Base-by-base conservation (phyloP, 345 rosid species). In the Acer saccharum region DNA sequence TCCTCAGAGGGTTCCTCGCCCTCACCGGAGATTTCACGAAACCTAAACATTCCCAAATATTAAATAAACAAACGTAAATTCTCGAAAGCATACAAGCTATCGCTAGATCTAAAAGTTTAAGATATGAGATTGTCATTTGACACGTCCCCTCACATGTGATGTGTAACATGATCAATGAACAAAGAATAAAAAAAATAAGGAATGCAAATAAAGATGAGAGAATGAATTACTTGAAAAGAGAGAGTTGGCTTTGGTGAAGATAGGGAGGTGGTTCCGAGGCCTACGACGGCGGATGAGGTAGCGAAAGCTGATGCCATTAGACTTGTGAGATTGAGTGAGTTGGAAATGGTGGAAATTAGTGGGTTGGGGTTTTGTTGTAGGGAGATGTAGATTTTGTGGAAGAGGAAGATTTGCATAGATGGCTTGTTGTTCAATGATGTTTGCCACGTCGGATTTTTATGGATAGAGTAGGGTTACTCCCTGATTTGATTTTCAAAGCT, bases 231-330 rank as follows among this genome's bases (percentile, higher is more conserved):
- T 90, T 76, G 98, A 91, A 81, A 79, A n/a, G 48, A 91, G 86
- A 73, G 35, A 11, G 68, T n/a, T 78, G 27, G 83, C 57, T 35
- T 85, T 41, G 86, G 79, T 16, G 87, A 58, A 16, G 90, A 73
- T n/a, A 87, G 85, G 1, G 86, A 74, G 78, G 88, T 64, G 76
- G 85, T 79, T 84, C 88, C 88, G n/a, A 95, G 90, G 77, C 98
- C 98, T 25, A 86, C 71, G 48, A 93, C 88, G 75, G 94, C 77
- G 14, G 95, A 84, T 13, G 97, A 85, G 65, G 88, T 75, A 52
- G 92, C 85, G 78, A 88, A 78, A 74, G 91, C 64, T 65, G 97
- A 86, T 62, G 97, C 97, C 94, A 92, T 90, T 77, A 41, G 14
- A 46, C 50, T 2, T 1, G 14, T 65, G 64, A 60, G 14, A 69